These are phyloP conservation scores for Monosporascus sp. DNA, from an alignment of 2,329 filamentous ascomycete species.

Conservation along the genomic window DNA sequence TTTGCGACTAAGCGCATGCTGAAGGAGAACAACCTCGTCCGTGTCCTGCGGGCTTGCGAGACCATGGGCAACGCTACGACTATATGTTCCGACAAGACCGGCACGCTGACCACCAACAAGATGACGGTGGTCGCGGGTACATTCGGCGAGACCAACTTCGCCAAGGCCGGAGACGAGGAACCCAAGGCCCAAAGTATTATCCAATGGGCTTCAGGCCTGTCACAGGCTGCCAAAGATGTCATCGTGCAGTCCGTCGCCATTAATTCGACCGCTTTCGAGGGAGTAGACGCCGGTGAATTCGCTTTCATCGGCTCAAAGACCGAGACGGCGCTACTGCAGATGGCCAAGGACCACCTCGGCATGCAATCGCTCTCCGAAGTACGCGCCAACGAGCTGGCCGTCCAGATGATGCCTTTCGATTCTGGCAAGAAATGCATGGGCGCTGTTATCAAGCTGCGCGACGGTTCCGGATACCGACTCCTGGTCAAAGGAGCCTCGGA, in stretches of 20 bases:
- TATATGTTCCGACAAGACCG: conserved; percentile 77
- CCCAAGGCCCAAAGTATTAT: conserved; percentile 15
- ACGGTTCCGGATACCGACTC: conserved; percentile 39
- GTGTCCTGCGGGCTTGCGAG: conserved; percentile 61
- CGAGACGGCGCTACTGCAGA: conserved; percentile 47
- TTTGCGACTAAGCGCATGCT: conserved; percentile 64
- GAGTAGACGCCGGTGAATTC: conserved; percentile 37
- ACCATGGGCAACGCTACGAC: conserved; percentile 70
- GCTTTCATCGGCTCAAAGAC: conserved; percentile 53
- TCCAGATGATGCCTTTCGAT: conserved; percentile 50
- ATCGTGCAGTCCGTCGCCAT: conserved; percentile 43
- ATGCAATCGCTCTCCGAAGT: conserved; percentile 41
- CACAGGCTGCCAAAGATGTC: conserved; percentile 25
- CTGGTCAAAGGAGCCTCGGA: conserved; percentile 54
- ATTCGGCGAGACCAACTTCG: conserved; percentile 42
- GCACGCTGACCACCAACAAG: conserved; percentile 68
- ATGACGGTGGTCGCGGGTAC: conserved; percentile 74
- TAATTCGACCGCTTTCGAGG: conserved; percentile 55
- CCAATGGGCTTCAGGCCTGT: conserved; percentile 26
- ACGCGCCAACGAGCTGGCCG: conserved; percentile 40
- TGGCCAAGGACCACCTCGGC: conserved; percentile 45
- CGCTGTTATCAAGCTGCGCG: conserved; percentile 44
- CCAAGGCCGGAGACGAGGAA: conserved; percentile 19
- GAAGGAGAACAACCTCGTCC: conserved; percentile 67
- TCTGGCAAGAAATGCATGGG: conserved; percentile 53